Evolutionary conservation across 352 stramenopile genomes (phyloP).

Genomic region (Pythium pyrilobum): DNA sequence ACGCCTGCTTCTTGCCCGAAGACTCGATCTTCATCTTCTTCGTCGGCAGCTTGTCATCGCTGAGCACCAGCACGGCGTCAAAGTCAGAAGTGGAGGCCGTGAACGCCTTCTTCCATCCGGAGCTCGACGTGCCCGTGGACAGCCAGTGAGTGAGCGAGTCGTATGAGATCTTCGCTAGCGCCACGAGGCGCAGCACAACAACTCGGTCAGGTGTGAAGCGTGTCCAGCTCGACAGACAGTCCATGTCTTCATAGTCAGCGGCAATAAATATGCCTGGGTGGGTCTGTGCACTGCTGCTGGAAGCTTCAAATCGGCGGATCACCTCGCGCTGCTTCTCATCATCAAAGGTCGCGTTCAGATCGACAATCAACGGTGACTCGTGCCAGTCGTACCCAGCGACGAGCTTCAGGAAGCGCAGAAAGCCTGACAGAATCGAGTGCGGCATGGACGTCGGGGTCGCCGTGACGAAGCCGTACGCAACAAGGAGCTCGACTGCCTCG

Average conservation of each 20-base stretch:
- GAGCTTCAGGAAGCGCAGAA: conserved; percentile 74
- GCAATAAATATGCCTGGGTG: conserved; percentile 79
- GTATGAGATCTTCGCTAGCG: conserved; percentile 57
- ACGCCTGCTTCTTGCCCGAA: conserved; percentile 58
- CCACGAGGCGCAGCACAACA: conserved; percentile 57
- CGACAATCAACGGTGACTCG: conserved; percentile 63
- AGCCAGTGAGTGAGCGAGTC: conserved; percentile 56
- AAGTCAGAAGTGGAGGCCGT: conserved; percentile 49
- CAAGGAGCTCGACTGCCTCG: conserved; percentile 74
- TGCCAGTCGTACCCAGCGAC: conserved; percentile 73
- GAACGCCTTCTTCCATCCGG: conserved; percentile 66
- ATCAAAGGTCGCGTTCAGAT: conserved; percentile 55
- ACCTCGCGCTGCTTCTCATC: conserved; percentile 67
- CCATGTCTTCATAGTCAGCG: conserved; percentile 71
- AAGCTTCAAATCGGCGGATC: conserved; percentile 73
- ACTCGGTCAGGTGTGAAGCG: conserved; percentile 55
- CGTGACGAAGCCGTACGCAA: conserved; percentile 68
- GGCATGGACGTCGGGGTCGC: conserved; percentile 41
- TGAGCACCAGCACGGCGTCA: conserved; percentile 53
- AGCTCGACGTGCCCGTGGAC: conserved; percentile 34
- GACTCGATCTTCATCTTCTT: conserved; percentile 51
- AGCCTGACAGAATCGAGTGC: conserved; percentile 73
- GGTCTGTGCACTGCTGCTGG: conserved; percentile 36
- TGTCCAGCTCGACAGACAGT: conserved; percentile 82
- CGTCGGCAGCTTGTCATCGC: conserved; percentile 44